These are phyloP conservation scores for Pogostemon cablin DNA, from an alignment of 257 asterid genomes.

Conservation along the genomic window DNA sequence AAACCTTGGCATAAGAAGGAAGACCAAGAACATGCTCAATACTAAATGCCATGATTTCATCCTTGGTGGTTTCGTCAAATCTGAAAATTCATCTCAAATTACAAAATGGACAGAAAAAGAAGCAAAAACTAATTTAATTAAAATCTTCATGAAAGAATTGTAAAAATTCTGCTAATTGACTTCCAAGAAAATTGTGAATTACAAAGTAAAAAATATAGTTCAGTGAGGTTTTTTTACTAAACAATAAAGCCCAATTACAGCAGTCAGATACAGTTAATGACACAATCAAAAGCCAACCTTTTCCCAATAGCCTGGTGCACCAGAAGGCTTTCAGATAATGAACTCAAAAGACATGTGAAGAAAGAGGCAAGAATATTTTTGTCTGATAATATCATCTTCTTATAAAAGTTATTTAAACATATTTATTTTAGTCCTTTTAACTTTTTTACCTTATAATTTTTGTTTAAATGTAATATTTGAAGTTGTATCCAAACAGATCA, in stretches of 20 bases:
- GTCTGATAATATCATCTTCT: conserved; percentile 79
- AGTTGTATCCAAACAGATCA: too few species aligned
- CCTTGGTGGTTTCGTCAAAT: conserved; percentile 57
- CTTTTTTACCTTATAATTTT: too few species aligned
- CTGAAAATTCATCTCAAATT: conserved; percentile 49
- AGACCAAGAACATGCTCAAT: conserved; percentile 54
- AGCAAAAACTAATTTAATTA: conserved; percentile 6
- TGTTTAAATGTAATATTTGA: too few species aligned
- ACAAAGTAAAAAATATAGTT: neutral
- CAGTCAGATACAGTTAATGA: conserved; percentile 19
- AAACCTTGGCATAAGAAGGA: conserved; percentile 79
- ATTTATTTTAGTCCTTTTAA: too few species aligned
- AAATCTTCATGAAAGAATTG: neutral
- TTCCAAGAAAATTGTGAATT: neutral
- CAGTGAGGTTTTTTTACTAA: neutral
- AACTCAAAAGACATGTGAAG: conserved; percentile 65
- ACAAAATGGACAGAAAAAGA: conserved; percentile 8
- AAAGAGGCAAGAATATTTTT: conserved; percentile 59
- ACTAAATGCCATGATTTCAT: conserved; percentile 60
- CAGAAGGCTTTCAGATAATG: conserved; percentile 59
- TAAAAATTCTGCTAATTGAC: neutral
- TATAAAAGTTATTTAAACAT: neutral
- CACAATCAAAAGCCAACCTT: conserved; percentile 48
- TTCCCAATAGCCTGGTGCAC: conserved; percentile 57
- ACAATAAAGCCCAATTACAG: conserved; percentile 9